Percentiles rank a stretch among this genome's conserved stretches.
Conservation (phyloP, 768 basidiomycete species). For the Leucocoprinus birnbaumii region DNA sequence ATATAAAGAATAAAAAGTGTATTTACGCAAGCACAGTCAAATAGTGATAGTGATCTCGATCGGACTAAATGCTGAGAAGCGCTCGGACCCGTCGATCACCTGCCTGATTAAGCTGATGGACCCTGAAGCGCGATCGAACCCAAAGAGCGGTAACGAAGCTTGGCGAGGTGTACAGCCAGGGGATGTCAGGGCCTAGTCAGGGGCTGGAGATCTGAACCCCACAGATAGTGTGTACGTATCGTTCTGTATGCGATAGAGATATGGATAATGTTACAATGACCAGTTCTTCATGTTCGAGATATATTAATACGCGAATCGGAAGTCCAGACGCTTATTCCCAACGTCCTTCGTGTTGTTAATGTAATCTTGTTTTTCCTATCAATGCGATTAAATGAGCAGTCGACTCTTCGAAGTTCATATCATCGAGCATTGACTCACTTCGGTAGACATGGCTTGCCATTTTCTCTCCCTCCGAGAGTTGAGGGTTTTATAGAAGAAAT, state of each 20-base stretch:
- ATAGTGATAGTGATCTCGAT: not conserved
- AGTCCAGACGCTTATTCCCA: constrained; percentile 59
- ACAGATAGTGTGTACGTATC: no score
- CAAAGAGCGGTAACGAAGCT: not conserved
- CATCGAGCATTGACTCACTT: constrained; percentile 29
- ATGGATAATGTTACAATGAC: no score
- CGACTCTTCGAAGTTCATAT: no score
- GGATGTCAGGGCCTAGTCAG: no score
- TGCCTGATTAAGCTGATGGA: not conserved
- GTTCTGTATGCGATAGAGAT: no score
- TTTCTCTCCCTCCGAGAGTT: constrained; percentile 46
- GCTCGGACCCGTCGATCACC: not conserved
- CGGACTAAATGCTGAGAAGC: not conserved
- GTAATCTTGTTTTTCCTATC: constrained; percentile 54
- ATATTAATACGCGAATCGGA: constrained; percentile 55
- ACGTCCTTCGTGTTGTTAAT: constrained; percentile 57
- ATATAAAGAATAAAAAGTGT: no score
- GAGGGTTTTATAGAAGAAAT: constrained; percentile 51
- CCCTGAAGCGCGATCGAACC: not conserved
- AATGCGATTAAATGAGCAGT: not conserved
- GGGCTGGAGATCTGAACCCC: no score
- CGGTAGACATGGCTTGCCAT: constrained; percentile 48
- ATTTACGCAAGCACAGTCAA: no score
- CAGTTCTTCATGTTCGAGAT: no score
- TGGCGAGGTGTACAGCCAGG: no score